These are phyloP conservation scores for Rhodamnia rubescens DNA, from an alignment of 345 rosid genomes.

Conservation along the genomic window DNA sequence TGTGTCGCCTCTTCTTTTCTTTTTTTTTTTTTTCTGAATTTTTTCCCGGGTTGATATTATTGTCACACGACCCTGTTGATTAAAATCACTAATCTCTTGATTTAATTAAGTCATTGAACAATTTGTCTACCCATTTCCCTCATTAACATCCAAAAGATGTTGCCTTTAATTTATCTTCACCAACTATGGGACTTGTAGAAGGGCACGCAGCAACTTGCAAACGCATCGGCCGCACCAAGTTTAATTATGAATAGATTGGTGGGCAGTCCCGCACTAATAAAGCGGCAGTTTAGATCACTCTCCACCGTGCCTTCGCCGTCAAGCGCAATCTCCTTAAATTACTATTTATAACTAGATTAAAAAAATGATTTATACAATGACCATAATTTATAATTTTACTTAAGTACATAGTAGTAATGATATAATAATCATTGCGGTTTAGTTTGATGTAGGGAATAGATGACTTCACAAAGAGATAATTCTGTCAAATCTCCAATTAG, in stretches of 20 bases:
- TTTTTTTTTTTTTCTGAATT: too few relatives aligned
- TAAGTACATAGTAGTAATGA: neutral
- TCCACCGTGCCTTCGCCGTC: constrained; percentile 10
- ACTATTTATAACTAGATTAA: neutral
- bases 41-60: neutral
- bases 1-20: neutral
- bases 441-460: neutral
- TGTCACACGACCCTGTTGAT: neutral
- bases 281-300: constrained; percentile 23
- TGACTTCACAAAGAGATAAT: neutral
- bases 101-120: neutral
- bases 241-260: neutral
- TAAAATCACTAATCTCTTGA: neutral
- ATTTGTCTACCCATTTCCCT: neutral
- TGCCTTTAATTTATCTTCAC: neutral
- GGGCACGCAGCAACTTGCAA: constrained; percentile 23
- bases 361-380: neutral
- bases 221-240: constrained; percentile 13
- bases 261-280: neutral
- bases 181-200: neutral
- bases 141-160: neutral
- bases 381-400: neutral
- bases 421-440: neutral
- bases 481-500: neutral
- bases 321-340: neutral